Evolutionary conservation across 1,284 basidiomycete species (phyloP), one percentile per base, ranked within the genome.

Genomic region (Mycosarcoma mackinlayi): DNA sequence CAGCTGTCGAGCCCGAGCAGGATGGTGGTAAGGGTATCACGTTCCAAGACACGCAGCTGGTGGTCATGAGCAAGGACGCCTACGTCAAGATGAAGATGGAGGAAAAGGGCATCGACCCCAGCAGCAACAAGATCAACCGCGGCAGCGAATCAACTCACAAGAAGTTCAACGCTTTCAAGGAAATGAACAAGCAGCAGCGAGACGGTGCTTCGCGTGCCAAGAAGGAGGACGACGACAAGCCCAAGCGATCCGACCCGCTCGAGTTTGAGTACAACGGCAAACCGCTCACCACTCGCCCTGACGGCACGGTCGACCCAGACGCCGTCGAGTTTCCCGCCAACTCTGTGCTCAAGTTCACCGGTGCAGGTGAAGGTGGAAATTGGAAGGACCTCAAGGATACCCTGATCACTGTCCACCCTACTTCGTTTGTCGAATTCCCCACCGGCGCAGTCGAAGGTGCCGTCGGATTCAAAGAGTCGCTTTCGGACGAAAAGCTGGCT

Each of bases 41-140:
- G 24, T 80, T 70, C 57, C 62, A 70, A 37, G 83, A 80, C 21
- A 69, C 77, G 34, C 89, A 92, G 73, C 86, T 98, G 38, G 79
- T 91, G 41, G 88, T 88, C 78, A 96, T 97, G 94, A 67, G 57
- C 75, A 82, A 82, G 82, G 90, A 91, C 68, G 92, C 86, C 7
- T 98, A 98, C 84, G 93, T 93, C 79, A 89, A 92, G 73, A 95
- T 94, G 93, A 98, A 98, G 85, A 92, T 94, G 84, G 91, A 92
- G 84, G 94, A 97, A 85, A 96, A 97, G 84, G 93, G 93, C 37
- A 84, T 87, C 56, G 83, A 84, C 65, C 81, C 89, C 85, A 35
- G 90, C 88, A 59, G 89, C 88, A 81, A 87, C 86, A 51, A 70
- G 48, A 41, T 66, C 50, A 87, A 87, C 62, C 87, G 89, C 33